Evolutionary conservation across 2,329 filamentous ascomycete species (phyloP).

Genomic region (Alternaria alternata): DNA sequence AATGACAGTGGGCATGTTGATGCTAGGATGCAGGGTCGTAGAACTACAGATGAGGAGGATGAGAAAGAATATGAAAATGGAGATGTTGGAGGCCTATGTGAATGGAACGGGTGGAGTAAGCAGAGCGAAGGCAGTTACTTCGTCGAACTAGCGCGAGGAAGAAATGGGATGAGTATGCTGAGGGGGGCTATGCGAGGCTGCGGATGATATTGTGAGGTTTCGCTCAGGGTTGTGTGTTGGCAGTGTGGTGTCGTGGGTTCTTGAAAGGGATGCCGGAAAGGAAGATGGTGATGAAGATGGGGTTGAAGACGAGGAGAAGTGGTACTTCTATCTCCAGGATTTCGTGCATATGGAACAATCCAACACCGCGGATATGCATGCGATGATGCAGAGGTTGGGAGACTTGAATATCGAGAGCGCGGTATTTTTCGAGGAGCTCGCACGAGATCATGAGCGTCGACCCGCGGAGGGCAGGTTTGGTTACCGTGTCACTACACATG

Average conservation of each 20-base stretch:
- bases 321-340: too few species aligned
- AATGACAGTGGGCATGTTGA: neutral
- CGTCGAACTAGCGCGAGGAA: neutral
- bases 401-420: neutral
- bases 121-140: neutral
- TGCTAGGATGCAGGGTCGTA: neutral
- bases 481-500: neutral
- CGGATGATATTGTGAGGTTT: too few species aligned
- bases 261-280: too few species aligned
- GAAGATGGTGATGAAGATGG: too few species aligned
- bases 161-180: neutral
- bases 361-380: too few species aligned
- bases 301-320: too few species aligned
- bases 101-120: neutral
- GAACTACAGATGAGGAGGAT: neutral
- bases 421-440: neutral
- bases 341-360: too few species aligned
- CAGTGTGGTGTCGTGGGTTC: too few species aligned
- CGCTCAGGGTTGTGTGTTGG: too few species aligned
- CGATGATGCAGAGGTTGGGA: too few species aligned
- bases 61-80: neutral
- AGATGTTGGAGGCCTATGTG: neutral
- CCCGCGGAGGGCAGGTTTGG: accelerated
- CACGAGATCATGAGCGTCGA: neutral
- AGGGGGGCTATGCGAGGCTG: neutral